phyloP scores from a whole-genome alignment of 371 early-diverging fungal species.

The Mucor mucedo region DNA sequence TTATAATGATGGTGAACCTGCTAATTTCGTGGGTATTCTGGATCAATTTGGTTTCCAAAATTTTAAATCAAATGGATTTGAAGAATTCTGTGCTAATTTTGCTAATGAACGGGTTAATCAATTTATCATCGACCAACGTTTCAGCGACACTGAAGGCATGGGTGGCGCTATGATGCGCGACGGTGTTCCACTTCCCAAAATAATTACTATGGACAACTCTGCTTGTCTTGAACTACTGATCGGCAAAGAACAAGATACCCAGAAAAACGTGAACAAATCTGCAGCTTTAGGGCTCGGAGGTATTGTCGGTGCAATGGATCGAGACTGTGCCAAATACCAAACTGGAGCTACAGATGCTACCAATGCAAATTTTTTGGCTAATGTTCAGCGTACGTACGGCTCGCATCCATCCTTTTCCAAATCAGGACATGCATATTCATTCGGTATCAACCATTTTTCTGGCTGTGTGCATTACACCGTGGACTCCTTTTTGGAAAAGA shows the following conservation, averaged over 20 bases:
- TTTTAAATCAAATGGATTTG: slow-evolving; percentile 66
- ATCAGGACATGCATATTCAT: slow-evolving; percentile 49
- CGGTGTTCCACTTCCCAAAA: slow-evolving; percentile 51
- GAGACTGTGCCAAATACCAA: slow-evolving; percentile 43
- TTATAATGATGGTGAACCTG: slow-evolving; percentile 59
- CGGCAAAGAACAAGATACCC: slow-evolving; percentile 38
- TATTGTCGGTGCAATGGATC: slow-evolving; percentile 70
- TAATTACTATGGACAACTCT: slow-evolving; percentile 64
- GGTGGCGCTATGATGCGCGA: slow-evolving; percentile 34
- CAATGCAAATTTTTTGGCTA: slow-evolving; percentile 48
- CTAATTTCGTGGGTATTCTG: slow-evolving; percentile 74
- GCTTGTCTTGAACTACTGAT: slow-evolving; percentile 66
- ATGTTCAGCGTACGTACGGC: slow-evolving; percentile 37
- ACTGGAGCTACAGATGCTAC: slow-evolving; percentile 47
- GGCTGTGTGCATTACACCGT: slow-evolving; percentile 68
- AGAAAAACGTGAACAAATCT: slow-evolving; percentile 29
- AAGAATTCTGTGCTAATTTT: slow-evolving; percentile 86
- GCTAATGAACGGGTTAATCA: slow-evolving; percentile 81
- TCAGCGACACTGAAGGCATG: slow-evolving; percentile 48
- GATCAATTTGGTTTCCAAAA: slow-evolving; percentile 80
- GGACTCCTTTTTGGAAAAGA: slow-evolving; percentile 70
- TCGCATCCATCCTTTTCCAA: slow-evolving; percentile 43
- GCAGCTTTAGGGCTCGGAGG: slow-evolving; percentile 57
- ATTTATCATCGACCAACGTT: slow-evolving; percentile 76
- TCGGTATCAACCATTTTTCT: slow-evolving; percentile 75